Evolutionary conservation across 2,329 filamentous ascomycete species (phyloP).

Genomic region (Fusarium oxysporum): DNA sequence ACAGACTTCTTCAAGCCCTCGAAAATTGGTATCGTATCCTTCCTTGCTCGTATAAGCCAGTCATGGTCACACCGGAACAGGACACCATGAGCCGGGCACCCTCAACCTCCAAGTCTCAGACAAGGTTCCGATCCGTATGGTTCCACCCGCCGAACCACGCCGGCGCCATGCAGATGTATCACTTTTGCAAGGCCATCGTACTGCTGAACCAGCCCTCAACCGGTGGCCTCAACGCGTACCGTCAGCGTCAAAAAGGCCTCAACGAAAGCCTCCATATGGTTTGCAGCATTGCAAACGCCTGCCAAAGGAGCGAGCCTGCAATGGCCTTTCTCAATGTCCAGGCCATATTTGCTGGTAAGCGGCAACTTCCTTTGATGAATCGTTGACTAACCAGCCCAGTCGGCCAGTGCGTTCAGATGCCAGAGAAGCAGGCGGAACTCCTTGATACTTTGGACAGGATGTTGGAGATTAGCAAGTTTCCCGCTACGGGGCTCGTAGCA

Average conservation of each 20-base stretch:
- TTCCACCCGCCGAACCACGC: background rate
- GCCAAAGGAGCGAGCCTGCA: background rate
- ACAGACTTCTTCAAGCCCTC: background rate
- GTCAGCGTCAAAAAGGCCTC: background rate
- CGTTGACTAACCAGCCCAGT: background rate
- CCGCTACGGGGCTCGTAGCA: background rate
- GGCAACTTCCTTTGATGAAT: background rate
- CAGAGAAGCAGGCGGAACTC: background rate
- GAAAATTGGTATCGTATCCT: background rate
- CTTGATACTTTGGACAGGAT: background rate
- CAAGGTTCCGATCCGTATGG: background rate
- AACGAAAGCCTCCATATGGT: background rate
- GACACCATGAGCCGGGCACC: background rate
- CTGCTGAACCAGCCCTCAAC: background rate
- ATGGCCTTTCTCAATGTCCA: background rate
- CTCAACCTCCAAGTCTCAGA: background rate
- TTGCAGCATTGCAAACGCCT: background rate
- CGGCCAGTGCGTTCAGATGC: background rate
- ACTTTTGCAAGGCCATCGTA: background rate
- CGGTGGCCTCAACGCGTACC: background rate
- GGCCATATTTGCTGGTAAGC: background rate
- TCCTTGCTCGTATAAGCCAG: background rate
- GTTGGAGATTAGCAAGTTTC: background rate
- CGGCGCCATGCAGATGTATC: background rate
- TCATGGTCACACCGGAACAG: background rate